phyloP scores from a whole-genome alignment of 2,329 filamentous ascomycete species.

The Ophiostoma sp. region DNA sequence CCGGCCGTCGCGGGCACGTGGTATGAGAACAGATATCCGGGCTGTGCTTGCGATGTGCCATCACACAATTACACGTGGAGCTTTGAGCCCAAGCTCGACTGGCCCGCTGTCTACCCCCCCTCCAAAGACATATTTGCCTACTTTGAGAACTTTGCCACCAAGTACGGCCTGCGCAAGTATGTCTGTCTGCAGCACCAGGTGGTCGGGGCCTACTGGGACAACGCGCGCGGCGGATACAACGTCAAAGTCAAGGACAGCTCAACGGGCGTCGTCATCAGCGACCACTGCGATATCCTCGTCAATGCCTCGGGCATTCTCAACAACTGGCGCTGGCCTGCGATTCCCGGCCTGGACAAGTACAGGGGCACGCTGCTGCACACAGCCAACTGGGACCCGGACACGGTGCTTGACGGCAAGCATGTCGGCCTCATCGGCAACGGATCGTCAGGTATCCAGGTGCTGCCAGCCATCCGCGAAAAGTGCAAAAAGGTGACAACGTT shows the following conservation, averaged over 20 bases:
- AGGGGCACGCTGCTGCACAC: constrained; percentile 33
- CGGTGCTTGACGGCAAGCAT: constrained; percentile 29
- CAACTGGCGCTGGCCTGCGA: constrained; percentile 31
- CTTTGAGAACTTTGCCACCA: constrained; percentile 34
- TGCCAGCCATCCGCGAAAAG: constrained; percentile 28
- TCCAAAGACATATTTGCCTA: constrained; percentile 31
- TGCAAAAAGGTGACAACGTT: constrained; percentile 27
- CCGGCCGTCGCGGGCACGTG: constrained; percentile 45
- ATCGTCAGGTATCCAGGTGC: constrained; percentile 34
- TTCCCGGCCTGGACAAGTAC: constrained; percentile 36
- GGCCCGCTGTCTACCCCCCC: constrained; percentile 33
- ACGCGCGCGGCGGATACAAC: constrained; percentile 38
- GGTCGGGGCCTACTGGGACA: constrained; percentile 41
- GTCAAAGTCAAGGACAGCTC: constrained; percentile 33
- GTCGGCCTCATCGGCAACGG: constrained; percentile 35
- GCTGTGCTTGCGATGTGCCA: constrained; percentile 47
- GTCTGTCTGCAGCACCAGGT: constrained; percentile 43
- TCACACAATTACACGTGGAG: constrained; percentile 45
- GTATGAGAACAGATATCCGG: constrained; percentile 47
- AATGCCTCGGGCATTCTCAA: constrained; percentile 29
- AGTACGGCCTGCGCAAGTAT: constrained; percentile 38
- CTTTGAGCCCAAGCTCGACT: constrained; percentile 31
- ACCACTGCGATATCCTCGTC: constrained; percentile 27
- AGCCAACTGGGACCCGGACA: constrained; percentile 29
- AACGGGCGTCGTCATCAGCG: constrained; percentile 28